Percentiles rank a stretch among this genome's conserved stretches.
phyloP scores from a whole-genome alignment of 129 eudicot species.

The Centella asiatica region DNA sequence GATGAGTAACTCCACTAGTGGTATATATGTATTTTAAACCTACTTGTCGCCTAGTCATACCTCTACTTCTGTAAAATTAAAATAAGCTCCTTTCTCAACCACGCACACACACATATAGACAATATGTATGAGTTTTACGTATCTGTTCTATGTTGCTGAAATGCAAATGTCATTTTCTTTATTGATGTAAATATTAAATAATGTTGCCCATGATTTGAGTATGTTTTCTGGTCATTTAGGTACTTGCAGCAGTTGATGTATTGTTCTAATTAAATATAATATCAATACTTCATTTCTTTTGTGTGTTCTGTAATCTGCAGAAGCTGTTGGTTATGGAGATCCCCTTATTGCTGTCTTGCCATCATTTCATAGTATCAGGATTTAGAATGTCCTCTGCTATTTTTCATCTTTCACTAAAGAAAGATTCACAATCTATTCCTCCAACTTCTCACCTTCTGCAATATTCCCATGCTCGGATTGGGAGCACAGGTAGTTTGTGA shows the following conservation, averaged over 20 bases:
- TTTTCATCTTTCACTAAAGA: slow-evolving; percentile 10
- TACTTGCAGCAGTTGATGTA: not conserved
- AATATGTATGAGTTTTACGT: no score
- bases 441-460: slow-evolving; percentile 3
- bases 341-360: slow-evolving; percentile 86
- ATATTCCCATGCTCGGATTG: not conserved
- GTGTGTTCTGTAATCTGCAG: slow-evolving; percentile 25
- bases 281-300: not conserved
- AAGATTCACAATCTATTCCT: slow-evolving; percentile 3
- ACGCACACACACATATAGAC: no score
- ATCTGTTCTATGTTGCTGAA: no score
- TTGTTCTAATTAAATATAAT: not conserved
- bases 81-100: no score
- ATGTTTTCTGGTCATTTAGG: not conserved
- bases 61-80: no score
- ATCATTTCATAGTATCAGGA: slow-evolving; percentile 51
- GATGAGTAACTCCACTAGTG: not conserved
- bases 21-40: not conserved
- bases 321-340: slow-evolving; percentile 91
- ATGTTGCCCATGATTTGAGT: not conserved
- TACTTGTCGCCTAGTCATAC: not conserved
- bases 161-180: no score
- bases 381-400: not conserved
- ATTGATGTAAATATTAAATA: no score
- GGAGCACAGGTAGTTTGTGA: slow-evolving; percentile 4